A percentile compares a stretch with the other conserved stretches of the same genome.
Evolutionary conservation across 305 asterid genomes (phyloP).

Genomic region (Fraxinus baroniana): DNA sequence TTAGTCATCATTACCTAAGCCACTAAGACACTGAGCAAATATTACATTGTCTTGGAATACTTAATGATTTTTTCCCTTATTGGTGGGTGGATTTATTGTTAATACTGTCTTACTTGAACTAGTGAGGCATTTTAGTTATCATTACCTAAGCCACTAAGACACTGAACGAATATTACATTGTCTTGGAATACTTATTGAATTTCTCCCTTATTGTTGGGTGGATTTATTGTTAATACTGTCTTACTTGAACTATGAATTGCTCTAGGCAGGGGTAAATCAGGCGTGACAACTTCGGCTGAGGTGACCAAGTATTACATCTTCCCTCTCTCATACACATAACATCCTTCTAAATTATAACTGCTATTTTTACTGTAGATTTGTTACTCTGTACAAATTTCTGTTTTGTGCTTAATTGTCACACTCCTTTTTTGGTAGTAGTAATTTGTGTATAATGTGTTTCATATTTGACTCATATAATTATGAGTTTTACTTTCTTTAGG

Average conservation of each 20-base stretch:
- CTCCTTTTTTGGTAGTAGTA: slow-evolving; percentile 2
- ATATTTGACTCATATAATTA: background rate
- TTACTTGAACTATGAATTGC: slow-evolving; percentile 6
- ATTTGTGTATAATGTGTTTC: slow-evolving; percentile 9
- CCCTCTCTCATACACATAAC: slow-evolving; percentile 22
- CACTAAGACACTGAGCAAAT: background rate
- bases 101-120: background rate
- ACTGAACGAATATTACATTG: background rate
- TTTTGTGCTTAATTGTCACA: background rate
- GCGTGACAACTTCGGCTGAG: slow-evolving; percentile 60
- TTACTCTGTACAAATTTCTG: slow-evolving; percentile 5
- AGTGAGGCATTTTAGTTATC: background rate
- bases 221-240: background rate
- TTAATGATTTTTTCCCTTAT: background rate
- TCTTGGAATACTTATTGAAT: background rate
- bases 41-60: background rate
- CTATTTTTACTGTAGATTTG: slow-evolving; percentile 2
- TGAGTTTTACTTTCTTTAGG: background rate
- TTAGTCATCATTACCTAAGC: background rate
- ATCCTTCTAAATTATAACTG: slow-evolving; percentile 7
- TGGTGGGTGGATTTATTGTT: slow-evolving; percentile 1
- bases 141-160: background rate
- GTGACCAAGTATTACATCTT: slow-evolving; percentile 72
- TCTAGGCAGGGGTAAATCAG: slow-evolving; percentile 42
- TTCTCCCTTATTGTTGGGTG: background rate